Evolutionary conservation across 2,329 filamentous ascomycete genomes (phyloP), one percentile per base, ranked within the genome.

Genomic region (Beauveria scarabaeidicola): DNA sequence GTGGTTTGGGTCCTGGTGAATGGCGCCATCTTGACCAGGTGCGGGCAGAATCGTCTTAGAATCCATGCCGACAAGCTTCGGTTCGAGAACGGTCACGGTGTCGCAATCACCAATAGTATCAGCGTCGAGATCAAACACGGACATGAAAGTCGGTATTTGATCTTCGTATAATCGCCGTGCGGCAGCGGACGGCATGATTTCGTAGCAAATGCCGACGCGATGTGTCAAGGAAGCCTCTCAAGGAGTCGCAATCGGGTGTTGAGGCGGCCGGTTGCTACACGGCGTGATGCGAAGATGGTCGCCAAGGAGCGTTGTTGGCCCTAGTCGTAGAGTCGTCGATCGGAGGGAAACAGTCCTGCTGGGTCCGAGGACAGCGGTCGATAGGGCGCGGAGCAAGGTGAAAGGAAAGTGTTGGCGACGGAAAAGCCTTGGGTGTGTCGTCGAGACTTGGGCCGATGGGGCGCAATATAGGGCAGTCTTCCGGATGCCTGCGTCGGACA

Each of bases 111-210:
- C 78, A 69, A 81, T 81, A 60, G 73, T 77, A 65, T 80, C 80
- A 65, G 74, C 74, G 68, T 87, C 84, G 65, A 87, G 78, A 70
- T 86, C 85, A 75, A 87, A 89, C 60, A 90, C 86, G 60, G 87
- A 86, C 86, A 88, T 89, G 68, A 90, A 88, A 23, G 87, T 85
- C 69, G 87, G 87, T 78, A 90, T 86, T 72, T 86, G 84, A 69
- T 86, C 84, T 77, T 87, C 83, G 71, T 84, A 86, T 67, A 85
- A 71, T 71, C 82, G 80, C 66, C 83, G 77, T 57, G 82, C 78
- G 61, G 83, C 78, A 65, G 84, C 81, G 66, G 83, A 85, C 72
- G 82, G 82, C 83, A 86, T 86, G 63, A 73, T 83, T 63, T 63
- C 62, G 41, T 43, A 56, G 52, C 61, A 52, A 51, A 43, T 41